Base-by-base conservation (phyloP, 2,329 filamentous ascomycete species). In the Pseudogymnoascus destructans region DNA sequence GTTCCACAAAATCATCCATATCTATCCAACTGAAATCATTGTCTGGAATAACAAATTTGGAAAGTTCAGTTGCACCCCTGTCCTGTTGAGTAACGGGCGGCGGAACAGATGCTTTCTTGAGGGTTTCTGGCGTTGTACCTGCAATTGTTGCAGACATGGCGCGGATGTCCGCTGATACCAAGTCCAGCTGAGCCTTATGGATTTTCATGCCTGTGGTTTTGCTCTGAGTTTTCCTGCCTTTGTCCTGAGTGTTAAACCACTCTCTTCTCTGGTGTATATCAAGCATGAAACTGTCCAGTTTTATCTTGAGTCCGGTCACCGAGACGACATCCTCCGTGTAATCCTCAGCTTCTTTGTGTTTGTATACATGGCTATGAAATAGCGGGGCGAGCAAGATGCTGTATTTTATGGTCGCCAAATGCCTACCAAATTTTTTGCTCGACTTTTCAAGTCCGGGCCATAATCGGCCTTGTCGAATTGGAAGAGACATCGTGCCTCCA, bases 391-490 rank as follows among this genome's bases (percentile, higher is more conserved):
- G 76, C 2, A 97, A 78, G 19, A 98, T 74, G 62, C 92, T 96
- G 74, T 97, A 97, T 75, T 98, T 98, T 76, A 98, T 91, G 7
- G 95, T 98, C n/a, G 90, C 92, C 61, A 98, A 75, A 72, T 98
- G 95, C 55, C 93, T 82, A 11, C 92, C 92, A 70, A 98, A 98
- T 70, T 98, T 98, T 74, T 98, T 98, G 76, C 89, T 96, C 49
- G 89, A 93, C 75, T 95, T 96, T 65, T 96, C 93, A 21, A 90
- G 80, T 0, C 89, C 90, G 5, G 91, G 92, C 84, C 91, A 98
- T 2, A 98, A 78, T 52, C 81, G 79, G 13, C 93, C 93, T 73
- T 98, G 95, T 0, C 93, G 88, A 59, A 98, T 86, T 9, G 93
- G 95, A 25, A 98, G 77, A 9, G 92, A 95, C 84, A 97, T 90